Evolutionary conservation across 306 rosid genomes (phyloP).

Genomic region (Myrica gale): DNA sequence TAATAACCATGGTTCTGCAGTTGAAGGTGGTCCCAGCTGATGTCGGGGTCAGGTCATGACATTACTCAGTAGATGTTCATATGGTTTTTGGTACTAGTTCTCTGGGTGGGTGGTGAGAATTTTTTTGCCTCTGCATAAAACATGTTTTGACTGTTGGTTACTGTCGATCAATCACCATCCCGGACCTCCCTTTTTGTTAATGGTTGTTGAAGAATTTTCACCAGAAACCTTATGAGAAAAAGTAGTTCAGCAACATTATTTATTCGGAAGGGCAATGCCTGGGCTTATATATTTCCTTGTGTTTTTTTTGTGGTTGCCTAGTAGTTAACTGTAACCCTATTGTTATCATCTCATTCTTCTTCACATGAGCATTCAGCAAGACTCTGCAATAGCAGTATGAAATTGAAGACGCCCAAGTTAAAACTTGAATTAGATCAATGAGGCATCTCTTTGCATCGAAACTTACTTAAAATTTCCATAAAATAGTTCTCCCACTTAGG

Average conservation of each 20-base stretch:
- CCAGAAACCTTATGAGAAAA: conserved; percentile 9
- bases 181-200: conserved; percentile 31
- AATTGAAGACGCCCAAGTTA: no score
- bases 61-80: conserved; percentile 34
- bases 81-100: conserved; percentile 35
- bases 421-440: no score
- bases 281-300: background rate
- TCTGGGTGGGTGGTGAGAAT: conserved; percentile 35
- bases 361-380: no score
- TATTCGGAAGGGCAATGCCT: background rate
- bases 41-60: conserved; percentile 68
- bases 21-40: conserved; percentile 55
- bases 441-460: no score
- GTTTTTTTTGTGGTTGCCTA: background rate
- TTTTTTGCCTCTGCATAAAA: conserved; percentile 41
- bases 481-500: no score
- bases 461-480: no score
- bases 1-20: conserved; percentile 47
- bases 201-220: conserved; percentile 16
- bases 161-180: conserved; percentile 44
- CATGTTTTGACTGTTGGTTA: conserved; percentile 38
- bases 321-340: no score
- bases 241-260: background rate
- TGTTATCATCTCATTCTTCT: background rate
- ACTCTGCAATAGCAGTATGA: no score